Evolutionary conservation across 176 grass and related monocot species (phyloP).

Genomic region (Musa schizocarpa): DNA sequence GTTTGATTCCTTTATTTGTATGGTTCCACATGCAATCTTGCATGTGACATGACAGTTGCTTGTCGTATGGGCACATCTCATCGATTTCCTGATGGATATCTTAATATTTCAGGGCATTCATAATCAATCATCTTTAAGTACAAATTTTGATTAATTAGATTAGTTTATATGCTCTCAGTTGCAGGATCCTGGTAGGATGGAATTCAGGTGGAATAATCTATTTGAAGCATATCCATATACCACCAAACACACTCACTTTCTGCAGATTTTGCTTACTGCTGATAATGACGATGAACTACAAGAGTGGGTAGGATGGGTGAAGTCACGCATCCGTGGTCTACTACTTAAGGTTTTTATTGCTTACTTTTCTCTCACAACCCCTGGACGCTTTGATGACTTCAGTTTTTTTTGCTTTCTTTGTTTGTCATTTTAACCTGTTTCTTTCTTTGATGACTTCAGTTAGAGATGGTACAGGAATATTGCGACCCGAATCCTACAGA

Average conservation of each 20-base stretch:
- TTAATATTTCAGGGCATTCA: too few species aligned
- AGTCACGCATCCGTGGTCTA: constrained; percentile 53
- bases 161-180: constrained; percentile 27
- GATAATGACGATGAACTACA: constrained; percentile 38
- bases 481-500: constrained; percentile 53
- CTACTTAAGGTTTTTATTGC: constrained; percentile 50
- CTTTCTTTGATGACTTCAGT: too few species aligned
- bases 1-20: too few species aligned
- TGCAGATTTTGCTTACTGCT: constrained; percentile 54
- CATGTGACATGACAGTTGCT: background rate
- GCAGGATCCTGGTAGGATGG: constrained; percentile 37
- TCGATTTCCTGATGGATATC: background rate
- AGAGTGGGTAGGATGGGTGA: constrained; percentile 73
- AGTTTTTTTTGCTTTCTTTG: constrained; percentile 6
- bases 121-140: background rate
- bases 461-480: constrained; percentile 31
- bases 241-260: constrained; percentile 33
- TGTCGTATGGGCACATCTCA: background rate
- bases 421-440: background rate
- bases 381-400: background rate
- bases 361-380: background rate
- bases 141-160: background rate
- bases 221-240: constrained; percentile 56
- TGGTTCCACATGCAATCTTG: background rate
- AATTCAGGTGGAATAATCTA: constrained; percentile 40